Conservation (phyloP, 2,329 filamentous ascomycete genomes). For the Colletotrichum scovillei region DNA sequence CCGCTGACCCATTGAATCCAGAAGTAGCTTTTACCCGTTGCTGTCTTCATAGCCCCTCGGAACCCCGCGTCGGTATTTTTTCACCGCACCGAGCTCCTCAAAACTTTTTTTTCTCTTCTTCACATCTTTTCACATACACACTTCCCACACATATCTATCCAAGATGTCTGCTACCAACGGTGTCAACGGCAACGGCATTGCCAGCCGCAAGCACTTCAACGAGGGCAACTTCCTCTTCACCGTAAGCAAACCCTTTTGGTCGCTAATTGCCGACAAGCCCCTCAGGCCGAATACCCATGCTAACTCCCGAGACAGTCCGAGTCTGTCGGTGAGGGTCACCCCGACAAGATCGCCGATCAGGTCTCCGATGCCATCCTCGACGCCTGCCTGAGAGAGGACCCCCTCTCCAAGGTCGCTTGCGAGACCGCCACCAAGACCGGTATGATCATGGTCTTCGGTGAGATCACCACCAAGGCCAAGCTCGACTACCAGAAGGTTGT, state of each 20-base stretch:
- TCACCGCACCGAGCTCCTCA: conserved; percentile 39
- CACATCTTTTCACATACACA: conserved; percentile 35
- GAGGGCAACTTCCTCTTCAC: conserved; percentile 87
- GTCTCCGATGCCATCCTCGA: conserved; percentile 98
- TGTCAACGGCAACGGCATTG: conserved; percentile 50
- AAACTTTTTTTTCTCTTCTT: conserved; percentile 39
- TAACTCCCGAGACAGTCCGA: conserved; percentile 70
- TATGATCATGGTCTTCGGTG: conserved; percentile 99
- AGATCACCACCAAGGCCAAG: conserved; percentile 96
- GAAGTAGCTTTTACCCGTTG: conserved; percentile 31
- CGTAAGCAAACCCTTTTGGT: conserved; percentile 53
- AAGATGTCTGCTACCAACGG: conserved; percentile 70
- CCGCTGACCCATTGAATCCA: conserved; percentile 19
- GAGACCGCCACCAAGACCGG: conserved; percentile 99
- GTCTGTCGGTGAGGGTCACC: conserved; percentile 90
- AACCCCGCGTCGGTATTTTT: conserved; percentile 37
- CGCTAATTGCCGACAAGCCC: not conserved
- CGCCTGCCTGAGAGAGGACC: conserved; percentile 94
- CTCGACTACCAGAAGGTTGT: conserved; percentile 99
- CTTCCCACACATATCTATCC: conserved; percentile 44
- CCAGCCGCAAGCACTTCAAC: conserved; percentile 62
- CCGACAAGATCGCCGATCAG: conserved; percentile 98
- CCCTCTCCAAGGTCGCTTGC: conserved; percentile 98
- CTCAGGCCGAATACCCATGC: conserved; percentile 6
- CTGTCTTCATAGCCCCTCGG: conserved; percentile 43